phyloP scores from a whole-genome alignment of 176 grass and related monocot species.

The Carex cristatella region DNA sequence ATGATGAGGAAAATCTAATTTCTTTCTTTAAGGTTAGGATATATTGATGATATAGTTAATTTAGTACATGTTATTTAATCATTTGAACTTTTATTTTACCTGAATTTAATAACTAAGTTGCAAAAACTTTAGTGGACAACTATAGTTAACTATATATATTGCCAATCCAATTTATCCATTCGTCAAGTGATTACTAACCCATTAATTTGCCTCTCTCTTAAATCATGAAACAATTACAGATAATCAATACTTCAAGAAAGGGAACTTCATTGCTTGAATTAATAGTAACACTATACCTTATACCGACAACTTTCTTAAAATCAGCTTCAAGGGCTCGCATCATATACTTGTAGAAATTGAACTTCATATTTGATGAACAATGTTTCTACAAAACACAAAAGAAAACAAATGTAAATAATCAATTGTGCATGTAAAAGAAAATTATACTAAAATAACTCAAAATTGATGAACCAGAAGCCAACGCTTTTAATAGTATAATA shows the following conservation, averaged over 20 bases:
- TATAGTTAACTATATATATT: not conserved
- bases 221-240: not conserved
- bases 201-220: not conserved
- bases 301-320: conserved; percentile 87
- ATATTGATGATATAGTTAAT: no score
- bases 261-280: not conserved
- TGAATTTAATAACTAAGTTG: no score
- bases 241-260: not conserved
- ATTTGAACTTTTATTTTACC: no score
- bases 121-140: not conserved
- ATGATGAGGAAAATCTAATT: not conserved
- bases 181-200: not conserved
- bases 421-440: not conserved
- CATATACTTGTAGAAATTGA: conserved; percentile 88
- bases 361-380: conserved; percentile 54
- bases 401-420: not conserved
- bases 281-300: conserved; percentile 43
- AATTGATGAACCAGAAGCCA: not conserved
- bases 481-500: not conserved
- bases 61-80: no score
- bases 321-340: conserved; percentile 68
- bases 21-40: no score
- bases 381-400: conserved; percentile 45
- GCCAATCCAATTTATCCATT: not conserved
- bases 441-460: not conserved